A percentile compares a stretch with the other conserved stretches of the same genome.
Evolutionary conservation across 148 eudicot species (phyloP).

Genomic region (Fagopyrum tataricum): DNA sequence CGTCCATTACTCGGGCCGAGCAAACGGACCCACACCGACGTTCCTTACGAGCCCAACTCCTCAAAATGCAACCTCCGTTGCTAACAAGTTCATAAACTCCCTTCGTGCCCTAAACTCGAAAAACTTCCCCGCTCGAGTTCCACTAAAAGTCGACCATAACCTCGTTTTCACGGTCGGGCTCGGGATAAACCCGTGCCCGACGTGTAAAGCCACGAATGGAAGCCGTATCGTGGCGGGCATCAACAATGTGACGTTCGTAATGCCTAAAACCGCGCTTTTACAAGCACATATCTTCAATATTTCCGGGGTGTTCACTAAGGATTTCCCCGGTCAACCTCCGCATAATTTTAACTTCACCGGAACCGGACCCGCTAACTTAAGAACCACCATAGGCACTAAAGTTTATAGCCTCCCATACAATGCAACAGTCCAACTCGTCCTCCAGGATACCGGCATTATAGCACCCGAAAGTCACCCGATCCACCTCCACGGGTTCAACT

Average conservation of each 20-base stretch:
- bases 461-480: conserved; percentile 54
- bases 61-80: conserved; percentile 40
- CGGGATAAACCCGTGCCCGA: conserved; percentile 43
- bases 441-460: conserved; percentile 36
- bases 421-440: conserved; percentile 47
- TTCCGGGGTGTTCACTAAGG: conserved; percentile 35
- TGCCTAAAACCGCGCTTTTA: conserved; percentile 50
- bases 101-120: conserved; percentile 45
- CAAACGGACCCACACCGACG: conserved; percentile 14
- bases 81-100: conserved; percentile 31
- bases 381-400: conserved; percentile 38
- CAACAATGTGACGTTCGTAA: conserved; percentile 60
- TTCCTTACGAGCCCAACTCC: conserved; percentile 41
- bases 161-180: conserved; percentile 48
- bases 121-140: conserved; percentile 41
- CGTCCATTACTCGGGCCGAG: conserved; percentile 30
- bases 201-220: conserved; percentile 23
- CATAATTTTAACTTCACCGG: conserved; percentile 51
- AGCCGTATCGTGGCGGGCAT: conserved; percentile 42
- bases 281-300: conserved; percentile 48
- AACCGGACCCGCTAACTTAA: conserved; percentile 33
- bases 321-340: conserved; percentile 56
- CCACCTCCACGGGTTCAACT: conserved; percentile 52
- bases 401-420: conserved; percentile 34
- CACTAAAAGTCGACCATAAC: conserved; percentile 33